Evolutionary conservation across 208 protist species (phyloP).

Genomic region (Acanthamoeba triangularis): DNA sequence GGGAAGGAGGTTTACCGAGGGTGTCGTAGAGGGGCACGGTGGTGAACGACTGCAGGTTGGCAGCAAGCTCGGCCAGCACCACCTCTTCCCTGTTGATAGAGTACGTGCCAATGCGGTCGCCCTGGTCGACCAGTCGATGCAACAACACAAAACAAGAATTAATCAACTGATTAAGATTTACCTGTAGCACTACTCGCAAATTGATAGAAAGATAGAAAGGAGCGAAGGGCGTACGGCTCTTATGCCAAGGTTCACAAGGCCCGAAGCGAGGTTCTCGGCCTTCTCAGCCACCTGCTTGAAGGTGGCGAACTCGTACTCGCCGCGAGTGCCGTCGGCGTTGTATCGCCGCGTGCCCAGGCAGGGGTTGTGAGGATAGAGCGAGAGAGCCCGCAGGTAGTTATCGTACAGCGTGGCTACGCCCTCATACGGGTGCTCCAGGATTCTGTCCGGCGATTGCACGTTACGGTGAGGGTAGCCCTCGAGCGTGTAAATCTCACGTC

Average conservation of each 20-base stretch:
- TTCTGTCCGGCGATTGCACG: not conserved
- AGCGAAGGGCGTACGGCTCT: not conserved
- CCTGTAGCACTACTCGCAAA: not conserved
- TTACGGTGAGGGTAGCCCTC: constrained; percentile 65
- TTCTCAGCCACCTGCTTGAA: constrained; percentile 53
- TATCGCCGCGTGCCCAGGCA: constrained; percentile 50
- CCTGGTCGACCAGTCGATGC: not conserved
- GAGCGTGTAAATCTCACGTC: not conserved
- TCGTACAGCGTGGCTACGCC: constrained; percentile 64
- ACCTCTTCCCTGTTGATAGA: constrained; percentile 86
- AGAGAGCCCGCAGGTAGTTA: constrained; percentile 25
- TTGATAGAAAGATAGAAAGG: not conserved
- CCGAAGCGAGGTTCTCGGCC: constrained; percentile 54
- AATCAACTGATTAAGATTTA: not conserved
- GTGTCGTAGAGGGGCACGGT: constrained; percentile 89
- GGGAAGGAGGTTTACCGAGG: constrained; percentile 75
- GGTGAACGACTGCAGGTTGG: constrained; percentile 73
- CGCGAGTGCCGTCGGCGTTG: not conserved
- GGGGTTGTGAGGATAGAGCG: constrained; percentile 31
- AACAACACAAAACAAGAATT: not conserved
- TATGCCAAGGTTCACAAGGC: constrained; percentile 53
- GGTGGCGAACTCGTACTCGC: constrained; percentile 50
- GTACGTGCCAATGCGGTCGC: constrained; percentile 82
- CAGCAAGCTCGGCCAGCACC: constrained; percentile 81
- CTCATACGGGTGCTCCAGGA: not conserved